A percentile compares a stretch with the other conserved stretches of the same genome.
Evolutionary conservation across 768 basidiomycete genomes (phyloP).

Genomic region (Suillus variegatus): DNA sequence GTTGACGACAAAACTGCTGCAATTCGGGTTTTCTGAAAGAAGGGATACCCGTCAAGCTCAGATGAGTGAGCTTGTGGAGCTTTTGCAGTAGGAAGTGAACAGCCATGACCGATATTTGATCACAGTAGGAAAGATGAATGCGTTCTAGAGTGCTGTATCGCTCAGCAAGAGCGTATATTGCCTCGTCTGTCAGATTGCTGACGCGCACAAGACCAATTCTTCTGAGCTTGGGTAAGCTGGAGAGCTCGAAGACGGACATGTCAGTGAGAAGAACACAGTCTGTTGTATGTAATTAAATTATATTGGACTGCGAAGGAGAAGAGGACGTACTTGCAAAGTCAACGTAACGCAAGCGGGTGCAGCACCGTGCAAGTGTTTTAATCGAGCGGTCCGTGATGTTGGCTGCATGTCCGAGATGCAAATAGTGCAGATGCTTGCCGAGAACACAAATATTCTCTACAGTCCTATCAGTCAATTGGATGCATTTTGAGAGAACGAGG

Average conservation of each 20-base stretch:
- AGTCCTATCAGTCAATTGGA: conserved; percentile 73
- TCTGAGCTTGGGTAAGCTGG: conserved; percentile 84
- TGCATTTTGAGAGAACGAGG: conserved; percentile 85
- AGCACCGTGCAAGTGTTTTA: conserved; percentile 77
- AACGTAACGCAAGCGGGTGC: conserved; percentile 90
- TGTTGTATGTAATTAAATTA: conserved; percentile 31
- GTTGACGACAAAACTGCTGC: conserved; percentile 86
- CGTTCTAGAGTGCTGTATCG: conserved; percentile 88
- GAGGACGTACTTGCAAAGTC: conserved; percentile 85
- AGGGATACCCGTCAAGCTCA: conserved; percentile 96
- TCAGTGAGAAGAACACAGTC: conserved; percentile 89
- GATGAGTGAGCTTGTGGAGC: conserved; percentile 89
- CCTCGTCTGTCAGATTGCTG: conserved; percentile 90
- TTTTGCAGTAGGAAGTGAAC: conserved; percentile 88
- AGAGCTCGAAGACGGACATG: conserved; percentile 90
- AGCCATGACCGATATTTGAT: conserved; percentile 90
- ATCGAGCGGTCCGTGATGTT: conserved; percentile 92
- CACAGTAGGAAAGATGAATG: conserved; percentile 96
- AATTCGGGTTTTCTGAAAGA: conserved; percentile 84
- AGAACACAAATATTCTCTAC: conserved; percentile 84
- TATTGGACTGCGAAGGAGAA: neutral
- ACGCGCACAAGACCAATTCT: conserved; percentile 96
- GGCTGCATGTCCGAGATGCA: conserved; percentile 91
- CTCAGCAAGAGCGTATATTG: conserved; percentile 85
- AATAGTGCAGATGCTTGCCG: conserved; percentile 91